Conservation (phyloP, 225 moss, liverwort and hornwort genomes). For the Physcomitrellopsis africana region DNA sequence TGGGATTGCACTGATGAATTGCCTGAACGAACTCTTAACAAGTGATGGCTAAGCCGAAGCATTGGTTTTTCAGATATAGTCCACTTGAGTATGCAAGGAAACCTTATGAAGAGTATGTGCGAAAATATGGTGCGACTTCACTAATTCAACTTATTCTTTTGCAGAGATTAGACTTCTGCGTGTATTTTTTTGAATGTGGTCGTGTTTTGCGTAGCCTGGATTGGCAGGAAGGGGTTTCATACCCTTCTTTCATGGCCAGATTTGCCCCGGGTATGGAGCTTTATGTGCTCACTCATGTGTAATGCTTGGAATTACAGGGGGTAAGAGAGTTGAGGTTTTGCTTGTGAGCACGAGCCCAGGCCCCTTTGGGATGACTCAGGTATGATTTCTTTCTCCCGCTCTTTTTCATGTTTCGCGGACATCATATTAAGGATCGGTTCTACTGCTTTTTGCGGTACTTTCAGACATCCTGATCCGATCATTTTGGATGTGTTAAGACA, state of each 20-base stretch:
- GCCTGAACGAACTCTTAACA: neutral
- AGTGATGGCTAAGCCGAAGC: slow-evolving; percentile 18
- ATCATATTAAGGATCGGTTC: neutral
- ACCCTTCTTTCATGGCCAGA: neutral
- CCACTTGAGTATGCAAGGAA: slow-evolving; percentile 63
- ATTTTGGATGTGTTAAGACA: slow-evolving; percentile 50
- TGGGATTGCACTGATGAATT: slow-evolving; percentile 2
- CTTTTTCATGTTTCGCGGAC: neutral
- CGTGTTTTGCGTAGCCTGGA: neutral
- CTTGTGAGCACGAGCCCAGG: slow-evolving; percentile 76
- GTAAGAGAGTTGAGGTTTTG: slow-evolving; percentile 65
- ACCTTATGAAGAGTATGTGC: slow-evolving; percentile 63
- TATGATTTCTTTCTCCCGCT: slow-evolving; percentile 30
- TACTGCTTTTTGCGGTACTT: neutral
- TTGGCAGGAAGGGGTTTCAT: neutral
- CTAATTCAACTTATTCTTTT: neutral
- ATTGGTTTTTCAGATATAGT: slow-evolving; percentile 52
- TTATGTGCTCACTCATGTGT: slow-evolving; percentile 13
- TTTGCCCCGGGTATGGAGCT: neutral
- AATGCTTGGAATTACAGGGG: slow-evolving; percentile 47
- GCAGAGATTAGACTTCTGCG: neutral
- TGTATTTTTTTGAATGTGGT: neutral
- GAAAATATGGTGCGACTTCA: slow-evolving; percentile 47
- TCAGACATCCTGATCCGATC: slow-evolving; percentile 23
- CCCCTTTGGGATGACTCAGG: slow-evolving; percentile 76